Evolutionary conservation across 352 stramenopile species (phyloP).

Genomic region (Globisporangium orthogonon): DNA sequence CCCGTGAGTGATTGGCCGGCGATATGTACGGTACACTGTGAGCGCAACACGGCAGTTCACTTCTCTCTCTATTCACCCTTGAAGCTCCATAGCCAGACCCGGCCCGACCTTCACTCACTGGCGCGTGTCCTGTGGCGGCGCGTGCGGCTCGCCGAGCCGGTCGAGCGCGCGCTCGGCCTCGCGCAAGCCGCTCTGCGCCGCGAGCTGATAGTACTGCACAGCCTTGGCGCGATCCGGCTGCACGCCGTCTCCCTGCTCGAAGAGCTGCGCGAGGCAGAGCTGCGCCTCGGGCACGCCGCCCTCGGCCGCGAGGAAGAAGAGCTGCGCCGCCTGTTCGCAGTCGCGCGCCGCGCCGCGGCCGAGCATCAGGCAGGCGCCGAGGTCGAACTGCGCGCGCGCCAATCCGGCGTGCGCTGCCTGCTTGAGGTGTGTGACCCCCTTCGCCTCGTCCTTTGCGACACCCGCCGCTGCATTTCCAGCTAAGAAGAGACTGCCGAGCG

Average conservation of each 20-base stretch:
- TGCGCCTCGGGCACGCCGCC: slow-evolving; percentile 56
- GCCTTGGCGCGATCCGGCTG: slow-evolving; percentile 46
- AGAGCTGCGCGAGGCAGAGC: slow-evolving; percentile 71
- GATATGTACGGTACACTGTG: no score
- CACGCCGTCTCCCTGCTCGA: slow-evolving; percentile 55
- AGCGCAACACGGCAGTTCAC: no score
- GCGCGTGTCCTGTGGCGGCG: slow-evolving; percentile 14
- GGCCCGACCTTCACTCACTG: background rate
- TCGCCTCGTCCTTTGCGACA: slow-evolving; percentile 11
- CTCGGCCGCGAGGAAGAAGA: slow-evolving; percentile 71
- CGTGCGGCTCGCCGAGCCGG: slow-evolving; percentile 38
- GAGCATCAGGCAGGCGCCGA: slow-evolving; percentile 77
- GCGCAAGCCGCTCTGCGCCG: slow-evolving; percentile 41
- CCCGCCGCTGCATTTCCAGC: slow-evolving; percentile 23
- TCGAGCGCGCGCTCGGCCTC: slow-evolving; percentile 49
- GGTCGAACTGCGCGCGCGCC: slow-evolving; percentile 62
- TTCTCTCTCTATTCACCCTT: no score
- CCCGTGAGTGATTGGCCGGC: no score
- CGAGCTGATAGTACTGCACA: slow-evolving; percentile 70
- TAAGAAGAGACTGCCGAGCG: slow-evolving; percentile 51
- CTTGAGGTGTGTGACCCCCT: slow-evolving; percentile 50
- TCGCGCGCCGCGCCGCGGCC: slow-evolving; percentile 56
- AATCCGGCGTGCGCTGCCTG: slow-evolving; percentile 55
- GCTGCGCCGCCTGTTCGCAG: slow-evolving; percentile 43
- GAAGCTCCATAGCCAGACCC: background rate